Evolutionary conservation across 768 basidiomycete genomes (phyloP), one percentile per base, ranked within the genome.

Genomic region (Floccularia luteovirens): DNA sequence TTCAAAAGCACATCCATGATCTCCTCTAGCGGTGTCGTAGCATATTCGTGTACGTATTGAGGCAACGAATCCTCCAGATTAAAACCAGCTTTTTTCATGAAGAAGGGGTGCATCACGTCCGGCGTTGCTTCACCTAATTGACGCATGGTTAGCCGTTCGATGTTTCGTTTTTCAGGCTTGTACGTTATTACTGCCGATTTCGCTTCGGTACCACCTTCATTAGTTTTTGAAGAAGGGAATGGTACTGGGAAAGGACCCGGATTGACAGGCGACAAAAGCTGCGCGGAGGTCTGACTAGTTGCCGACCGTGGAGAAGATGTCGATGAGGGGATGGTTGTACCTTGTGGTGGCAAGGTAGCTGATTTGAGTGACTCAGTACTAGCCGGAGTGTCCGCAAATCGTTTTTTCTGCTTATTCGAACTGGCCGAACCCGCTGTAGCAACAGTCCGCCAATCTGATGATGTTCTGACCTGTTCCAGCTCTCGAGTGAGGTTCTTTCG

Each of bases 121-220:
- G 88, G 86, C 0, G 86, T 88, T n/a, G 85, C 87, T 55, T 90
- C 85, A 23, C 89, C 90, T 10, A 91, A 64, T 55, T 90, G 90
- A 20, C 84, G 75, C 77, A 90, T 82, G 16, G 80, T 85, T 39
- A 90, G 60, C n/a, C 83, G 75, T 48, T 89, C 83, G 42, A 89
- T 88, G 39, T 72, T 70, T 32, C 86, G 70, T 17, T 63, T 62
- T n/a, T 68, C 69, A 1, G 75, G 74, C 38, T 60, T 60, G 55
- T 86, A 89, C 13, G 67, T 55, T 33, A 82, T 53, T 1, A 57
- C 59, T 13, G 48, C 44, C 38, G 43, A 54, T 38, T 54, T 59
- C 24, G 49, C 36, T 14, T 44, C 36, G 46, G 34, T 10, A 42
- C 28, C 3, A 16, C 28, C 7, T 42, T 39, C 16, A 38, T 31